Conservation (phyloP, 108 stramenopile genomes). For the Nitzschia inconspicua region DNA sequence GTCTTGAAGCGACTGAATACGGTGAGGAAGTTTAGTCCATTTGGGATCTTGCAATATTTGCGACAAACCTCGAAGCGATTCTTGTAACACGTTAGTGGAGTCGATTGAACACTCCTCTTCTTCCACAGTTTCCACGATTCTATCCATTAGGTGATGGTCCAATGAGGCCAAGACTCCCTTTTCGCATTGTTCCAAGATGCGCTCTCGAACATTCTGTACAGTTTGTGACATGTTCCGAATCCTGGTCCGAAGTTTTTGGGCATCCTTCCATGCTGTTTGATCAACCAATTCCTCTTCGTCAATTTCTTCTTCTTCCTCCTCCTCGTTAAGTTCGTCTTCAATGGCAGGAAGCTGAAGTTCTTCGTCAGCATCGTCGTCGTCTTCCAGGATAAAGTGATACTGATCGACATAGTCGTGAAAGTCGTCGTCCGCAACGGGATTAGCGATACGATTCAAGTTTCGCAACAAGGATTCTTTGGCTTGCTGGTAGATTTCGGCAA, state of each 20-base stretch:
- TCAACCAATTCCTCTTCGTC: conserved; percentile 29
- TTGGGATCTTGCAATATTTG: conserved; percentile 10
- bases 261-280: conserved; percentile 14
- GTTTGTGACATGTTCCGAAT: conserved; percentile 8
- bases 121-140: background rate
- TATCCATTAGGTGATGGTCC: background rate
- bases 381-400: conserved; percentile 18
- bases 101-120: background rate
- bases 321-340: background rate
- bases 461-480: conserved; percentile 13
- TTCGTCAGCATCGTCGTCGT: conserved; percentile 13
- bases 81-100: background rate
- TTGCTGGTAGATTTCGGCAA: conserved; percentile 3
- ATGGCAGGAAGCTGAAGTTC: background rate
- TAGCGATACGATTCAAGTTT: conserved; percentile 13
- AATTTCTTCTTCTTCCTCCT: conserved; percentile 15
- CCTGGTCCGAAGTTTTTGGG: conserved; percentile 7
- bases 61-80: conserved; percentile 7
- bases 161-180: background rate
- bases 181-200: conserved; percentile 10
- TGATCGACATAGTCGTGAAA: conserved; percentile 19
- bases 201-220: conserved; percentile 18
- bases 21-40: conserved; percentile 21
- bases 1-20: conserved; percentile 20
- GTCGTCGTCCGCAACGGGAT: conserved; percentile 16